Base-by-base conservation (phyloP, 192 early-diverging fungal genomes). In the Linnemannia hyalina region DNA sequence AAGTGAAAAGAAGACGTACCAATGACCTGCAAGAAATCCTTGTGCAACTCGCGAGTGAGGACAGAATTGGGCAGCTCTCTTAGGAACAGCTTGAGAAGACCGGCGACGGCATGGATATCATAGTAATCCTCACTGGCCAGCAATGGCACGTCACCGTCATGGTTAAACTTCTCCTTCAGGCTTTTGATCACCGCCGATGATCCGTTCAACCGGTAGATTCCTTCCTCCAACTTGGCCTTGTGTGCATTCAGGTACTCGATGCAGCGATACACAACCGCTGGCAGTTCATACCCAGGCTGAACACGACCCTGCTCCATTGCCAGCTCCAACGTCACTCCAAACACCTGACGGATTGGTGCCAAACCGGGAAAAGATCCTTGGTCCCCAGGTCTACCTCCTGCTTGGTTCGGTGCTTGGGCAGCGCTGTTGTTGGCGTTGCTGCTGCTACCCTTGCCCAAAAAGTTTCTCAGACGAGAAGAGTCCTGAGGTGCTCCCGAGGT, bases 221-320 rank as follows among this genome's bases (percentile, higher is more conserved):
- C 98, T 88, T 99, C 98, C 78, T 99, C 98, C 32, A 95, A 82
- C 71, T 90, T 93, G 11, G 97, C 98, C 82, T 96, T 95, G 83
- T 95, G 96, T 4, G 94, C 92, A 85, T 99, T 98, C 70, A 99
- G 85, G 80, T 97, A 99, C 90, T 99, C 98, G 73, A 99, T 97
- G 80, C 98, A 98, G 26, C 98, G 90, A 88, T 95, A 98, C 3
- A 99, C 95, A 42, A 99, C 93, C 5, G 97, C 94, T 29, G 98
- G 98, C 26, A 99, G 90, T 41, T 94, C 93, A 83, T 95, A 94
- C 15, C 92, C 93, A 57, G 97, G 97, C 40, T 91, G 91, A 32
- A 97, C 89, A 35, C 91, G 88, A 8, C 95, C 94, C 18, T 93
- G 84, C 11, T 93, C 91, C 3, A 99, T 92, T 0, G 95, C 96